These are phyloP conservation scores for Globisporangium canariense DNA, from an alignment of 352 stramenopile species.

Conservation along the genomic window DNA sequence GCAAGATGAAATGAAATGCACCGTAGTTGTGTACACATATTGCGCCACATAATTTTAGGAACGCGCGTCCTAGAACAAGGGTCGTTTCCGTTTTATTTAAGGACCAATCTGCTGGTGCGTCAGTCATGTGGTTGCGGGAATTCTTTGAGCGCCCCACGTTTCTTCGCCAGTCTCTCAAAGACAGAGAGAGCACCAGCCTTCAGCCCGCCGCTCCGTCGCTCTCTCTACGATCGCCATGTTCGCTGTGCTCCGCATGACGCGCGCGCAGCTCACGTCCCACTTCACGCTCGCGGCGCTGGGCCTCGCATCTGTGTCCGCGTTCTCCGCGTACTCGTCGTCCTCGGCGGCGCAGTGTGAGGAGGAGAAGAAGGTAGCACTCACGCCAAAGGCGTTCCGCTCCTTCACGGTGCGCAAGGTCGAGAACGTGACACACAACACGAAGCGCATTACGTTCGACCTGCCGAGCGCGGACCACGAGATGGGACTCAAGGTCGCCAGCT, in stretches of 20 bases:
- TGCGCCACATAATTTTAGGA: not conserved
- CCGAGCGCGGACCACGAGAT: conserved; percentile 56
- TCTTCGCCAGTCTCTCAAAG: not conserved
- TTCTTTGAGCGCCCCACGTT: conserved; percentile 6
- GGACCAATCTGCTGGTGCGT: not conserved
- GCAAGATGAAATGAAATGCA: not conserved
- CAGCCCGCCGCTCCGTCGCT: not conserved
- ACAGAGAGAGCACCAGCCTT: not conserved
- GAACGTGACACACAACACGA: conserved; percentile 71
- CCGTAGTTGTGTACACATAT: not conserved
- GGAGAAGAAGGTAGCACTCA: conserved; percentile 50
- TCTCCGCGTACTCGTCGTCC: conserved; percentile 18
- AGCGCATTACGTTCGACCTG: conserved; percentile 71
- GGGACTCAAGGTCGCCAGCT: conserved; percentile 55
- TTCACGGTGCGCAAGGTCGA: conserved; percentile 79
- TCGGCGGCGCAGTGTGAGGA: conserved; percentile 21
- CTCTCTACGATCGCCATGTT: conserved; percentile 11
- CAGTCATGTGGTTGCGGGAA: conserved; percentile 11
- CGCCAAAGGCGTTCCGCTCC: conserved; percentile 55
- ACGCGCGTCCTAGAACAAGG: not conserved
- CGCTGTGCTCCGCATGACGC: conserved; percentile 44
- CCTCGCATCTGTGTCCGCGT: conserved; percentile 37
- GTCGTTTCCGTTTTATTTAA: not conserved
- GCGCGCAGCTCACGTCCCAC: conserved; percentile 31
- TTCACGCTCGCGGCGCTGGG: conserved; percentile 34